phyloP scores from a whole-genome alignment of 352 stramenopile species.

The Phytophthora pistaciae region DNA sequence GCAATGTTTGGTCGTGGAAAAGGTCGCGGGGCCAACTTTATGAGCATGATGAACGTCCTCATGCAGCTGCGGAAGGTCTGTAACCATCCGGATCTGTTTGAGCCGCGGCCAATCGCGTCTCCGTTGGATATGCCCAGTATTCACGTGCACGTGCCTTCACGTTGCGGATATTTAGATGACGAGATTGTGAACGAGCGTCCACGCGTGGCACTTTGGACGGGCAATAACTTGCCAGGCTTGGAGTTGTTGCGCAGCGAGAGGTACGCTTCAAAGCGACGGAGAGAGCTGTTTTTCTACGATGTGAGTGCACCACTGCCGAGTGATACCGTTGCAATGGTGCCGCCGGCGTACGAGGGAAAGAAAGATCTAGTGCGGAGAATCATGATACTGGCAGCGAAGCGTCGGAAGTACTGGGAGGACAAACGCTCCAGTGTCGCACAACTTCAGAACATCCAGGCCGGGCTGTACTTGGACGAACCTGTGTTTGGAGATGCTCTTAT shows the following conservation, averaged over 20 bases:
- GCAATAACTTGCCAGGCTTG: slow-evolving; percentile 49
- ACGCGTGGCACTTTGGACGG: slow-evolving; percentile 50
- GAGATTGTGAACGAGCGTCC: slow-evolving; percentile 47
- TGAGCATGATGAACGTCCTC: slow-evolving; percentile 99
- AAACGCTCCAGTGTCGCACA: slow-evolving; percentile 45
- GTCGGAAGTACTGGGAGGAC: slow-evolving; percentile 46
- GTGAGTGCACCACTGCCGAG: slow-evolving; percentile 40
- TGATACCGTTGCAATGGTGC: slow-evolving; percentile 30
- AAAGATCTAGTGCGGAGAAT: slow-evolving; percentile 52
- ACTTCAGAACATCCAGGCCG: slow-evolving; percentile 34
- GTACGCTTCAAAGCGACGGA: slow-evolving; percentile 35
- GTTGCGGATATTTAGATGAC: slow-evolving; percentile 58
- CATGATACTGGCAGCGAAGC: slow-evolving; percentile 35
- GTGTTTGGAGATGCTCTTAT: slow-evolving; percentile 61
- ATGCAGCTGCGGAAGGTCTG: slow-evolving; percentile 99
- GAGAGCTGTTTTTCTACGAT: slow-evolving; percentile 60
- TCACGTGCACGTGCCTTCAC: slow-evolving; percentile 36
- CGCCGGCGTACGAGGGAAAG: slow-evolving; percentile 35
- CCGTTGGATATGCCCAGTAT: slow-evolving; percentile 89
- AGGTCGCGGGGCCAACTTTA: slow-evolving; percentile 89
- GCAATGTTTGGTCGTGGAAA: slow-evolving; percentile 88
- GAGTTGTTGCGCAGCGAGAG: slow-evolving; percentile 49
- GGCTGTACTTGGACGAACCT: slow-evolving; percentile 51
- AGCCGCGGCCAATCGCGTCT: slow-evolving; percentile 95
- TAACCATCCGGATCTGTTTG: slow-evolving; percentile 99